A percentile compares a stretch with the other conserved stretches of the same genome.
Evolutionary conservation across 2,329 filamentous ascomycete species (phyloP).

Genomic region (Ascochyta rabiei): DNA sequence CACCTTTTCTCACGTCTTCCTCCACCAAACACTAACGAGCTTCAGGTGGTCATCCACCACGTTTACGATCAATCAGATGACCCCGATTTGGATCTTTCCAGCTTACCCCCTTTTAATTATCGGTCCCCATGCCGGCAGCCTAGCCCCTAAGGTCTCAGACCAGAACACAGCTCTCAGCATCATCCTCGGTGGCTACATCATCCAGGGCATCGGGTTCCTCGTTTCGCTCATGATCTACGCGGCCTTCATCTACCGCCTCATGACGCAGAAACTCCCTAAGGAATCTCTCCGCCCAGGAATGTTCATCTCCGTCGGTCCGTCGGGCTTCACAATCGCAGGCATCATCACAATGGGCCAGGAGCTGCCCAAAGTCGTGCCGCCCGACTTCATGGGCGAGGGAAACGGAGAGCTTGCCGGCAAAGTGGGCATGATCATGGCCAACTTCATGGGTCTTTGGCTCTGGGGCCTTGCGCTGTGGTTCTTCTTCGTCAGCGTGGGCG

Average conservation of each 20-base stretch:
- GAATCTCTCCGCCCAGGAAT: conserved; percentile 80
- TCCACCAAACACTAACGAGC: not conserved
- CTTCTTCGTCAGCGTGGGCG: conserved; percentile 79
- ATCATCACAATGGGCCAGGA: conserved; percentile 63
- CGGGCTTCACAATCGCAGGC: conserved; percentile 69
- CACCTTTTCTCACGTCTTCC: not conserved
- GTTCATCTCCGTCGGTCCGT: conserved; percentile 83
- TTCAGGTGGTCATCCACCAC: conserved; percentile 68
- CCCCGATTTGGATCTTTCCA: conserved; percentile 86
- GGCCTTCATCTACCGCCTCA: conserved; percentile 82
- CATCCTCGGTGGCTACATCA: conserved; percentile 64
- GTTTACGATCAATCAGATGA: conserved; percentile 82
- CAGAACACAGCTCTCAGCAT: conserved; percentile 57
- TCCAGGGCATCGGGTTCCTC: conserved; percentile 69
- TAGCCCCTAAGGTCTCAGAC: conserved; percentile 55
- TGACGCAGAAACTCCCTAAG: conserved; percentile 83
- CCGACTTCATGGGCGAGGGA: conserved; percentile 62
- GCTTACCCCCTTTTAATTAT: conserved; percentile 81
- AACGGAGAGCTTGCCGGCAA: conserved; percentile 59
- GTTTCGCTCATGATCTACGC: conserved; percentile 80
- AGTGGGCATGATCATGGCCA: conserved; percentile 61
- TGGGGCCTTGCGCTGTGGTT: conserved; percentile 87
- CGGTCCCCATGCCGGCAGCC: conserved; percentile 71
- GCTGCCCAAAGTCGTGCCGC: conserved; percentile 56
- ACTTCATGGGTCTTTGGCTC: conserved; percentile 76